Base-by-base conservation (phyloP, 306 rosid genomes). In the Malus orientalis region DNA sequence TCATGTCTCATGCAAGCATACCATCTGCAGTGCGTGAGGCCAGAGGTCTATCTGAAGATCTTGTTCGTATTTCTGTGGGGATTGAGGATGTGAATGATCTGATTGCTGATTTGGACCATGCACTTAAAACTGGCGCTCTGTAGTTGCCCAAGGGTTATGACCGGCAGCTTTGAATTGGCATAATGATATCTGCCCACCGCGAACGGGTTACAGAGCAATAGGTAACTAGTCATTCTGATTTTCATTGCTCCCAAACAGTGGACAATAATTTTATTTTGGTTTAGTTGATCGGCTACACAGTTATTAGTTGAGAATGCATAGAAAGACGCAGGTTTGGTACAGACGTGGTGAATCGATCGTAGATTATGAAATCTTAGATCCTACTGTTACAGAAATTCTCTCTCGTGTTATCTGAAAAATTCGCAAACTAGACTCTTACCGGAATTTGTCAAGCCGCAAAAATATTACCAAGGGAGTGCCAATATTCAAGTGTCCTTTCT, bases 1-100 rank as follows among this genome's bases (percentile, higher is more conserved):
- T 91, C 73, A 91, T 88, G 96, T 87, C 96, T 44, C 98, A 89
- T 82, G 98, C 98, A 67, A 86, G 91, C 84, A 91, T 93, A 80
- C 93, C 97, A 32, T 83, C 92, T 36, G 79, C 87, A 51, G 89
- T 89, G 74, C 97, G 96, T 0, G 92, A 91, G 74, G 88, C 91
- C 70, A 85, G 97, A 78, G 97, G 98, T 73, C 80, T 93, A 78
- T 89, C 96, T 0, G 93, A 93, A 88, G 97, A 91, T 87, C 93
- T 91, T 53, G 79, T 91, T 20, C 90, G 97, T 16, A 87, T 91
- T 66, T 89, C 97, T 8, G 98, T 89, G 63, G 98, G 98, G 38
- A 93, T 93, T 20, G 97, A 91, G 82, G 96, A 91, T 83, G 93
- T 85, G 23, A 71, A 85, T 78, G 98, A 91, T 88, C 90, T 91